Base-by-base conservation (phyloP, 176 grass and related monocot genomes). In the Alloteropsis semialata region DNA sequence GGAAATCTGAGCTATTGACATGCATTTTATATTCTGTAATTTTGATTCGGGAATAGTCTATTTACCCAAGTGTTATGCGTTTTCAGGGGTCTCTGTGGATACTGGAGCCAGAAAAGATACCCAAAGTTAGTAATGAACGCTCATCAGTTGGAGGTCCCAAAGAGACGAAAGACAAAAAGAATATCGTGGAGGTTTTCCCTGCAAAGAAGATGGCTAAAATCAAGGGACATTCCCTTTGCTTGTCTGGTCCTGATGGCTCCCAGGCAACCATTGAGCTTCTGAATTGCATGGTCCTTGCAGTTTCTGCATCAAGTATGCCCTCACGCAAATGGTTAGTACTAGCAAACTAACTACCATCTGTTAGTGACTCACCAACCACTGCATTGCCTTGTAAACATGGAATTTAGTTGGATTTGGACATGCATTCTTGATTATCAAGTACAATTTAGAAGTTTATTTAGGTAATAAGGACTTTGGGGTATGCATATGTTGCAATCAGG, bases 301-400 rank as follows among this genome's bases (percentile, higher is more conserved):
- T 98, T 85, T 98, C 96, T 90, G 87, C 91, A 10, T 92, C 96
- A 64, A 84, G 85, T 75, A 81, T 90, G 74, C 69, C 81, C 66
- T 95, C 96, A 14, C 92, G 87, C 42, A 98, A 95, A 88, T 98
- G 96, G 96, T 98, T 13, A 91, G 96, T 97, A 55, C 39, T 63
- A 36, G 24, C 2, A 70, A 33, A 63, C 61, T 28, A 44, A 33
- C 53, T 65, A 17, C 10, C 18, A 24, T 37, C 51, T 39, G 67
- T 69, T 3, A 62, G 39, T 49, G 3, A 58, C 15, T 25, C 69
- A 38, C 57, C 58, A 59, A 38, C 22, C 36, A 38, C 14, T 22
- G 6, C 36, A 24, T 50, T 49, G 30, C 6, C 22, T 54, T 24
- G 42, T 75, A 49, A 75, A 84, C 34, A 22, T 25, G 18, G 8